These are phyloP conservation scores for Zea luxurians DNA, from an alignment of 176 grass and related monocot genomes.

Conservation along the genomic window DNA sequence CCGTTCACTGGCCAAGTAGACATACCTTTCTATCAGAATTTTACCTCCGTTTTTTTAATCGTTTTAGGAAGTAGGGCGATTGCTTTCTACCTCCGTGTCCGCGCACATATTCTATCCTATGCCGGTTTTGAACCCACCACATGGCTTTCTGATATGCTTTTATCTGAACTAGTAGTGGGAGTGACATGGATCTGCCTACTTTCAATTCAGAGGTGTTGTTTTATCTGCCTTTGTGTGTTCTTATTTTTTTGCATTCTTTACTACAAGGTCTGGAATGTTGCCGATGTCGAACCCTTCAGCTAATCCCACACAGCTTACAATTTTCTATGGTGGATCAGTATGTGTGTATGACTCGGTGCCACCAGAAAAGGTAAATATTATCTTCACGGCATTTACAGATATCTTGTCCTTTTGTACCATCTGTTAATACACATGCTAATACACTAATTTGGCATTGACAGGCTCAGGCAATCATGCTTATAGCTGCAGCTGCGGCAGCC, in stretches of 20 bases:
- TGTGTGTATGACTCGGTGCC: constrained; percentile 82
- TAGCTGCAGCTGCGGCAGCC: constrained; percentile 55
- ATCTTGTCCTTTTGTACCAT: not conserved
- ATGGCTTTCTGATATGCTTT: not conserved
- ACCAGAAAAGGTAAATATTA: constrained; percentile 69
- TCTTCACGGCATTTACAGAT: not conserved
- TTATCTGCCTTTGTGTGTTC: constrained; percentile 27
- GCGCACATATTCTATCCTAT: not conserved
- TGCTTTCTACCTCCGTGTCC: no score
- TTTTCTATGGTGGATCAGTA: constrained; percentile 81
- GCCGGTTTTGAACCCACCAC: not conserved
- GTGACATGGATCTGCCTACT: constrained; percentile 15
- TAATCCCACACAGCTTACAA: constrained; percentile 66
- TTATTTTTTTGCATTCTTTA: constrained; percentile 29
- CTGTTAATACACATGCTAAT: constrained; percentile 26
- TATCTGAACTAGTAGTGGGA: not conserved
- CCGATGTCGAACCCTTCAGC: constrained; percentile 47
- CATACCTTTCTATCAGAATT: not conserved
- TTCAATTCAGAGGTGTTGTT: constrained; percentile 1
- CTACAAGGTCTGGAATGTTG: constrained; percentile 44
- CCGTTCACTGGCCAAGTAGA: not conserved
- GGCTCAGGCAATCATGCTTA: constrained; percentile 97
- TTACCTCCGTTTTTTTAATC: not conserved
- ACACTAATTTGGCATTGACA: constrained; percentile 30
- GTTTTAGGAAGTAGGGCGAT: not conserved